These are phyloP conservation scores for Oropetium thomaeum DNA, from an alignment of 176 grass and related monocot species.

Conservation along the genomic window DNA sequence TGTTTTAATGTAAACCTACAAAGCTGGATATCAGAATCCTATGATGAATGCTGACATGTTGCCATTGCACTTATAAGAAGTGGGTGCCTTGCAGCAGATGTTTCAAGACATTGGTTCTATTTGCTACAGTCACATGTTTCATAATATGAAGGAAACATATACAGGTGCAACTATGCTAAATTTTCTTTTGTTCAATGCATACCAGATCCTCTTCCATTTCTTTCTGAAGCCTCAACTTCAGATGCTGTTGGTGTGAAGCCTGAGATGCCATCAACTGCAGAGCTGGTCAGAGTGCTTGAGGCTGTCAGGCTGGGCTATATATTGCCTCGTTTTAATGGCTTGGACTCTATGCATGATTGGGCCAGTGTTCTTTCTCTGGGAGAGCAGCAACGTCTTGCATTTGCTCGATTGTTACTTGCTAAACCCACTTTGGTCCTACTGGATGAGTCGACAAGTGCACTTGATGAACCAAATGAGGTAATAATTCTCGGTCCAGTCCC, in stretches of 20 bases:
- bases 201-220: conserved; percentile 62
- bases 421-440: conserved; percentile 79
- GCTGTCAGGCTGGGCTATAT: conserved; percentile 72
- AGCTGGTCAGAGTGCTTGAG: conserved; percentile 74
- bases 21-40: background rate
- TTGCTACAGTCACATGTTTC: background rate
- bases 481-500: background rate
- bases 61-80: background rate
- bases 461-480: conserved; percentile 92
- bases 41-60: background rate
- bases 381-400: conserved; percentile 96
- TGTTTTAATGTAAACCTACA: background rate
- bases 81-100: background rate
- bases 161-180: background rate
- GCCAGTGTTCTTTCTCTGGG: conserved; percentile 97
- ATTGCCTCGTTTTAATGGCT: conserved; percentile 85
- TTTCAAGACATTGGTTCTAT: background rate
- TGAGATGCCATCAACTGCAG: conserved; percentile 62
- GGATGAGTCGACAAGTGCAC: conserved; percentile 91
- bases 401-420: conserved; percentile 76
- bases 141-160: background rate
- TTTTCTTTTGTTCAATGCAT: conserved; percentile 15
- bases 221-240: conserved; percentile 58
- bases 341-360: conserved; percentile 92
- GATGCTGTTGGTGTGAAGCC: conserved; percentile 32